These are phyloP conservation scores for Mucor indicus DNA, from an alignment of 371 early-diverging fungal genomes.

Conservation along the genomic window DNA sequence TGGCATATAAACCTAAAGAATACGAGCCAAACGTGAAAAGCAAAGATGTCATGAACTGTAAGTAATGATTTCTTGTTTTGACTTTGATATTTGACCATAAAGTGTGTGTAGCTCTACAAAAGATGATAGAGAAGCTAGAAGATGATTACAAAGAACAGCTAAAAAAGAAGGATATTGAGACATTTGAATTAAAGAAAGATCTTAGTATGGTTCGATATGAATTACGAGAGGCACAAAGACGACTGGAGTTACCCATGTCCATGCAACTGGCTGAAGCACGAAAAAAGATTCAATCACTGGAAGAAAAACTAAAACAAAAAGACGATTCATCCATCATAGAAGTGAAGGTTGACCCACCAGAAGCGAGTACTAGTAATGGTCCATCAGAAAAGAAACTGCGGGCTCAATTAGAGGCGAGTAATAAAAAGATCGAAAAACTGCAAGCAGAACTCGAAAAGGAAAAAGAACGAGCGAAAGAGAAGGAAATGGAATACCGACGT, in stretches of 20 bases:
- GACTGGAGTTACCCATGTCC: constrained; percentile 30
- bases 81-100: neutral
- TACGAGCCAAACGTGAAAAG: constrained; percentile 20
- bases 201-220: constrained; percentile 45
- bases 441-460: constrained; percentile 34
- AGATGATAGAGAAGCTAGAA: constrained; percentile 56
- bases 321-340: neutral
- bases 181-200: constrained; percentile 59
- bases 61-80: constrained; percentile 1
- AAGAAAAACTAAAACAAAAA: constrained; percentile 22
- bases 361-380: neutral
- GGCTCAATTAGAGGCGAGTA: constrained; percentile 49
- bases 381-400: neutral
- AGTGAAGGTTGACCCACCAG: neutral
- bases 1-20: constrained; percentile 10
- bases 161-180: constrained; percentile 47
- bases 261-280: constrained; percentile 57
- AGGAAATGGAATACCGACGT: constrained; percentile 68
- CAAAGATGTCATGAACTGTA: constrained; percentile 43
- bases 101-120: constrained; percentile 51
- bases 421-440: constrained; percentile 39
- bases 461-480: constrained; percentile 38
- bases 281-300: constrained; percentile 45
- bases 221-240: constrained; percentile 47
- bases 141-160: constrained; percentile 58